phyloP scores from a whole-genome alignment of 441 rosid species.

The Theobroma grandiflorum region DNA sequence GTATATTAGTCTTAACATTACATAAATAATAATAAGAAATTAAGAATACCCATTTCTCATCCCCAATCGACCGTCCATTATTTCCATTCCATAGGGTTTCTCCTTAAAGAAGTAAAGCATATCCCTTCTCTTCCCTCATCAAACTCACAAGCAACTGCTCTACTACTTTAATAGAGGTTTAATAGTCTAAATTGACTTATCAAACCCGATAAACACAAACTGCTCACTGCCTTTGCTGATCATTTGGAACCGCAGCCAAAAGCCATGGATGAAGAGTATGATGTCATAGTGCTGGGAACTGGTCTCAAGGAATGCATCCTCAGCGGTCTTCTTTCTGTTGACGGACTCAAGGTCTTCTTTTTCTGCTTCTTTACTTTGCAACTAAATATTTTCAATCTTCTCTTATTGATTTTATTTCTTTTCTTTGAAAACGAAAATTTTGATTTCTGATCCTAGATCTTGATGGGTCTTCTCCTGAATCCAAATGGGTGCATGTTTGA shows the following conservation, averaged over 20 bases:
- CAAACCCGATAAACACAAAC: neutral
- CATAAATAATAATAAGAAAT: too few relatives aligned
- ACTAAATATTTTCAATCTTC: neutral
- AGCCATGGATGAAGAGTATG: conserved; percentile 88
- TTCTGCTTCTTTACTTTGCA: neutral
- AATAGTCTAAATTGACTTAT: neutral
- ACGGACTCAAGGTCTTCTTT: conserved; percentile 73
- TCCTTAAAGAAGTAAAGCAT: neutral
- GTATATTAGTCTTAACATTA: too few relatives aligned
- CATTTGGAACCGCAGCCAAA: neutral
- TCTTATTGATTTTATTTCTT: neutral
- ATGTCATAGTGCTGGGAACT: conserved; percentile 81
- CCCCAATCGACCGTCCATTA: too few relatives aligned
- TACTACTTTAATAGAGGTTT: neutral
- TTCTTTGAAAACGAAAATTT: neutral
- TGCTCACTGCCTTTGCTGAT: neutral
- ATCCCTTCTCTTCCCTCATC: neutral
- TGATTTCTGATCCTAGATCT: conserved; percentile 6
- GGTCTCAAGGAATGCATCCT: conserved; percentile 95
- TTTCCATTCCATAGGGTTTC: neutral
- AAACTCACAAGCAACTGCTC: neutral
- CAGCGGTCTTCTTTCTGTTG: conserved; percentile 92
- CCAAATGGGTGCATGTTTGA: neutral
- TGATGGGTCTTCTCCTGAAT: neutral
- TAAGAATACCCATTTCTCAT: too few relatives aligned